These are phyloP conservation scores for Epichloe sylvatica DNA, from an alignment of 2,329 filamentous ascomycete species.

Conservation along the genomic window DNA sequence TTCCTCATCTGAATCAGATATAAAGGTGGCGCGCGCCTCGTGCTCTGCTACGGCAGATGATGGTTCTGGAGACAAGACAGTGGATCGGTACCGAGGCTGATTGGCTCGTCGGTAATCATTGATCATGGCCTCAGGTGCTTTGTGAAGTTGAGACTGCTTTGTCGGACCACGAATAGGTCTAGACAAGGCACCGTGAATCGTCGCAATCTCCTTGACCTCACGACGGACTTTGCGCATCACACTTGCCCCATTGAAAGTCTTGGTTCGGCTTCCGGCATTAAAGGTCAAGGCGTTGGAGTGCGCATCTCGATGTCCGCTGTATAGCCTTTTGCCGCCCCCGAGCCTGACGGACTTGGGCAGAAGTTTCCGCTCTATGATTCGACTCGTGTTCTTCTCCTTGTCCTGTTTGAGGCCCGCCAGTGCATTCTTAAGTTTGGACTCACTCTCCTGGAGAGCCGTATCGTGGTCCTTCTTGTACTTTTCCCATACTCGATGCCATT, in stretches of 20 bases:
- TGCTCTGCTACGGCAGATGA: slow-evolving; percentile 16
- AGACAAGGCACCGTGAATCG: slow-evolving; percentile 32
- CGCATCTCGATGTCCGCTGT: slow-evolving; percentile 16
- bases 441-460: slow-evolving; percentile 44
- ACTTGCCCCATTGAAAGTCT: slow-evolving; percentile 35
- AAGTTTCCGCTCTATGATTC: slow-evolving; percentile 37
- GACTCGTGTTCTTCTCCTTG: slow-evolving; percentile 42
- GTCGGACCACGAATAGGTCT: slow-evolving; percentile 13
- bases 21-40: slow-evolving; percentile 23
- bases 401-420: slow-evolving; percentile 44
- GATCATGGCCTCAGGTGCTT: slow-evolving; percentile 40
- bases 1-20: slow-evolving; percentile 26
- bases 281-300: slow-evolving; percentile 27
- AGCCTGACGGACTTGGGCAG: slow-evolving; percentile 30
- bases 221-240: slow-evolving; percentile 42
- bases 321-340: slow-evolving; percentile 12
- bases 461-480: slow-evolving; percentile 49
- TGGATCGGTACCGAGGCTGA: slow-evolving; percentile 20
- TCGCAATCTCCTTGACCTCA: slow-evolving; percentile 40
- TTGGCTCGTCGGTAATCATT: slow-evolving; percentile 35
- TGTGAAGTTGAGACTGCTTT: slow-evolving; percentile 27
- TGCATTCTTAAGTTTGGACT: slow-evolving; percentile 41
- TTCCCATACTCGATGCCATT: slow-evolving; percentile 68
- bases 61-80: slow-evolving; percentile 10
- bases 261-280: slow-evolving; percentile 36